Conservation (phyloP, 1,284 basidiomycete species). For the Cystobasidiaceae sp. region DNA sequence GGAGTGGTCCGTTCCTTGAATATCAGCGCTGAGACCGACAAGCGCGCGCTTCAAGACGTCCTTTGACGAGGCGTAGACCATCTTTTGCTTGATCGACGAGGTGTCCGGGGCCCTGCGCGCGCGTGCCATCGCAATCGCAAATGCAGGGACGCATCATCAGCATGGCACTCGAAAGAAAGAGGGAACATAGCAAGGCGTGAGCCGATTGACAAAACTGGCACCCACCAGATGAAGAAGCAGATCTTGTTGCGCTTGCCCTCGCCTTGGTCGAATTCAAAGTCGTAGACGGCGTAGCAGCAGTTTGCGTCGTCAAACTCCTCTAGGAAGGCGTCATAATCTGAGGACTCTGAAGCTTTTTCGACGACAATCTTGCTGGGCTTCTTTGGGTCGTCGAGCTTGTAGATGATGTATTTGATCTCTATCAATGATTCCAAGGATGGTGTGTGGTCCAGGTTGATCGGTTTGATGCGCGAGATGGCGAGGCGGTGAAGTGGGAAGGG, state of each 20-base stretch:
- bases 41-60: slow-evolving; percentile 72
- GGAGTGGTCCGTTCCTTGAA: slow-evolving; percentile 78
- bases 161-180: not conserved
- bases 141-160: not conserved
- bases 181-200: not conserved
- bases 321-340: slow-evolving; percentile 74
- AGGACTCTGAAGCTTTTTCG: slow-evolving; percentile 54
- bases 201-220: slow-evolving; percentile 25
- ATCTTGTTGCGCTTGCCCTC: slow-evolving; percentile 87
- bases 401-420: slow-evolving; percentile 79
- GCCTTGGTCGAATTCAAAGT: slow-evolving; percentile 78
- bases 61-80: slow-evolving; percentile 89
- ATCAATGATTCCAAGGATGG: not conserved
- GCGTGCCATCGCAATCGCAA: not conserved
- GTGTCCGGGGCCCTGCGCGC: slow-evolving; percentile 75
- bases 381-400: slow-evolving; percentile 56
- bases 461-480: not conserved
- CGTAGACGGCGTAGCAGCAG: slow-evolving; percentile 87
- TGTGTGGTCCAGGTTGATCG: not conserved
- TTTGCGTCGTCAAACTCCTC: slow-evolving; percentile 66
- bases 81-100: slow-evolving; percentile 86
- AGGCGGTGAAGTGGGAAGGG: not conserved
- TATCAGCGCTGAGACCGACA: slow-evolving; percentile 66
- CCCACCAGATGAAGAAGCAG: slow-evolving; percentile 72
- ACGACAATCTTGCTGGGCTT: slow-evolving; percentile 65